phyloP scores from a whole-genome alignment of 768 basidiomycete genomes.

The Tremella fuciformis region DNA sequence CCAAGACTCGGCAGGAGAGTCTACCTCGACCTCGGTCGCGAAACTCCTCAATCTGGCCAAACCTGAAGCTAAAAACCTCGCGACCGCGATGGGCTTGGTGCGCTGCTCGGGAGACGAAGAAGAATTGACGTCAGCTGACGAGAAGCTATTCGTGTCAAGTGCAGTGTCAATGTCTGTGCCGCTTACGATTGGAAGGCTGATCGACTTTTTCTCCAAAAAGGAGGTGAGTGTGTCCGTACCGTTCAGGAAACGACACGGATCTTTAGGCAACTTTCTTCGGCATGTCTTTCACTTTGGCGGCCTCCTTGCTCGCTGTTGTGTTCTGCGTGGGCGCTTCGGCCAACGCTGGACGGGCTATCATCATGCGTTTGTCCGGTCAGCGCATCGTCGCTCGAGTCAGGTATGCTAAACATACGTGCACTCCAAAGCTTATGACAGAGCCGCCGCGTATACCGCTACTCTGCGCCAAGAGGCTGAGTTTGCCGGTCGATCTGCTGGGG shows the following conservation, averaged over 20 bases:
- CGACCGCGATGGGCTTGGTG: conserved; percentile 66
- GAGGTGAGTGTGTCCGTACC: conserved; percentile 58
- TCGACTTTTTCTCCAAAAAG: conserved; percentile 78
- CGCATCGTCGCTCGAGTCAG: conserved; percentile 74
- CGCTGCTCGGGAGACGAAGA: conserved; percentile 19
- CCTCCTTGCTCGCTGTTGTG: conserved; percentile 65
- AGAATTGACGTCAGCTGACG: conserved; percentile 18
- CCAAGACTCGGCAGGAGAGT: conserved; percentile 3
- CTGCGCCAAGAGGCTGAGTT: conserved; percentile 87
- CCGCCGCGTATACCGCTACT: conserved; percentile 77
- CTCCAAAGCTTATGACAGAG: conserved; percentile 51
- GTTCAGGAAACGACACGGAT: background rate
- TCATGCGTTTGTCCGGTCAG: conserved; percentile 84
- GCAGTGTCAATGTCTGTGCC: conserved; percentile 89
- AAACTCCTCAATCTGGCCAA: conserved; percentile 67
- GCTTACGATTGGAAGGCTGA: conserved; percentile 85
- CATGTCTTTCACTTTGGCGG: conserved; percentile 75
- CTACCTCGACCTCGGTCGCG: conserved; percentile 27
- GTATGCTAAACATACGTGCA: conserved; percentile 11
- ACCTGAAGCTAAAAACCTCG: conserved; percentile 74
- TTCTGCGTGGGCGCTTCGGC: conserved; percentile 85
- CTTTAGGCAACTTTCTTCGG: conserved; percentile 61
- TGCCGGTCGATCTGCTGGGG: conserved; percentile 87
- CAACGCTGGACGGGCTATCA: conserved; percentile 63
- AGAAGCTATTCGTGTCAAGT: conserved; percentile 75